Conservation (phyloP, 2,329 filamentous ascomycete species). For the Colletotrichum destructivum region DNA sequence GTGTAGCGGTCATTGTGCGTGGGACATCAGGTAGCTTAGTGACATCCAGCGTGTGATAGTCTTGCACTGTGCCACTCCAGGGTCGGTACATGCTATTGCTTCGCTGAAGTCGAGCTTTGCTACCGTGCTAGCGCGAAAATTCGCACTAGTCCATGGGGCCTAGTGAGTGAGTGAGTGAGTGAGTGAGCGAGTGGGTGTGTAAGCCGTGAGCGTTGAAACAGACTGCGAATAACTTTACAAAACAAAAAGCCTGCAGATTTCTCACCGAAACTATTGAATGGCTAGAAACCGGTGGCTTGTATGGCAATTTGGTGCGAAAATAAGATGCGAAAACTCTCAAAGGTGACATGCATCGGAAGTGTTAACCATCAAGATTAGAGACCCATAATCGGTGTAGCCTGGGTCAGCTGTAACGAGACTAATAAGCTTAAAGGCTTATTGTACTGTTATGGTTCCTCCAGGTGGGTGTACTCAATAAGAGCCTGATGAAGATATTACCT, state of each 20-base stretch:
- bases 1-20: slow-evolving; percentile 30
- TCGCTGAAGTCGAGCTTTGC: neutral
- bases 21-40: neutral
- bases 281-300: neutral
- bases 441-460: no score
- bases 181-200: neutral
- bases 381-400: no score
- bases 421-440: no score
- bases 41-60: neutral
- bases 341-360: neutral
- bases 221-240: no score
- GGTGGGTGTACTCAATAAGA: neutral
- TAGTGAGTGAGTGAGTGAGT: neutral
- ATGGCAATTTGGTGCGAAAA: neutral
- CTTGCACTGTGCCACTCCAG: neutral
- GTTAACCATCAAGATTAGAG: no score
- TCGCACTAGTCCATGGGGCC: neutral
- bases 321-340: neutral
- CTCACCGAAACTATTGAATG: no score
- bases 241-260: no score
- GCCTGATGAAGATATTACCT: neutral
- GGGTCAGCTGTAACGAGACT: neutral
- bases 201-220: neutral
- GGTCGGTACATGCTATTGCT: neutral
- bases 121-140: neutral